These are phyloP conservation scores for Rhizophora apiculata DNA, from an alignment of 345 rosid genomes.

Conservation along the genomic window DNA sequence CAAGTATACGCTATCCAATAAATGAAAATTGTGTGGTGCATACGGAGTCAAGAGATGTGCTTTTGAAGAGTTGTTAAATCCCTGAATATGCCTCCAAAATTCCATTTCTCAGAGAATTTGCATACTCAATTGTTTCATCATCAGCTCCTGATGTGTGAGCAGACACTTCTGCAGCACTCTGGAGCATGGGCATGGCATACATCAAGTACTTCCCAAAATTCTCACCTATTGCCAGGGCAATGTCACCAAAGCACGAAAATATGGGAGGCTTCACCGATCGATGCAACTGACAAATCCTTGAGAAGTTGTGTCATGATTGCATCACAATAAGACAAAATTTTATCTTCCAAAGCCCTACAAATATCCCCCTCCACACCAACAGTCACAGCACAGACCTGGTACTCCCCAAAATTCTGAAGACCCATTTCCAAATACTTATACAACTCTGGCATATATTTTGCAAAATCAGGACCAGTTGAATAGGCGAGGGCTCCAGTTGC, in stretches of 20 bases:
- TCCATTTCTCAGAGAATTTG: conserved; percentile 18
- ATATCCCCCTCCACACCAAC: conserved; percentile 20
- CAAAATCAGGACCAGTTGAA: conserved; percentile 12
- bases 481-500: conserved; percentile 15
- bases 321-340: conserved; percentile 10
- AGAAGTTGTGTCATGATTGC: conserved; percentile 16
- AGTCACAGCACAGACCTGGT: conserved; percentile 13
- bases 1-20: conserved; percentile 61
- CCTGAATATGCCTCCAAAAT: conserved; percentile 15
- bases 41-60: conserved; percentile 54
- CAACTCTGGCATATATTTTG: conserved; percentile 13
- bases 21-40: conserved; percentile 58
- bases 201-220: conserved; percentile 14
- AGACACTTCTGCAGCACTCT: conserved; percentile 17
- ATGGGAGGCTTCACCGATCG: conserved; percentile 18
- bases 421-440: conserved; percentile 18
- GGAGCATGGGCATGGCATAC: conserved; percentile 20
- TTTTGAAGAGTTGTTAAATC: conserved; percentile 23
- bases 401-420: conserved; percentile 14
- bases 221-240: conserved; percentile 18
- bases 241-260: conserved; percentile 14
- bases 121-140: conserved; percentile 11
- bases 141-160: conserved; percentile 12
- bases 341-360: conserved; percentile 11
- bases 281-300: conserved; percentile 15